Evolutionary conservation across 352 stramenopile species (phyloP).

Genomic region (Phytophthora litchii): DNA sequence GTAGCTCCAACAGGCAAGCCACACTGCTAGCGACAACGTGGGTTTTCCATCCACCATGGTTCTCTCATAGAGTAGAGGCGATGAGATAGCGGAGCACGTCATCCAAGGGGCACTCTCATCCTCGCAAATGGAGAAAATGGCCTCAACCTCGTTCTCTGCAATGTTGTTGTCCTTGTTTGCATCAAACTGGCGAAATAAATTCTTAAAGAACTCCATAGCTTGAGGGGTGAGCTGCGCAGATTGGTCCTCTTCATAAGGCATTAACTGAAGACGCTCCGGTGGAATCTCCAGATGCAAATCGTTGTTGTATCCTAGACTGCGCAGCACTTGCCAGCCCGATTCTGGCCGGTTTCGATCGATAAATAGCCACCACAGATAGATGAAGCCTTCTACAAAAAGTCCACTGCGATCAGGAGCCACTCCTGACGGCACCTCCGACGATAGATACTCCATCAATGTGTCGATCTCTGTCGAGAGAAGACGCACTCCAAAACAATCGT

Average conservation of each 20-base stretch:
- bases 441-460: constrained; percentile 85
- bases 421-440: constrained; percentile 63
- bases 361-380: constrained; percentile 87
- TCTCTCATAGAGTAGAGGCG: constrained; percentile 62
- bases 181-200: constrained; percentile 85
- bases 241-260: constrained; percentile 68
- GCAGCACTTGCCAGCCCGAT: constrained; percentile 87
- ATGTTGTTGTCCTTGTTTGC: constrained; percentile 83
- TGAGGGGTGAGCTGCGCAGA: constrained; percentile 77
- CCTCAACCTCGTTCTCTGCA: constrained; percentile 65
- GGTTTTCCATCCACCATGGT: constrained; percentile 58
- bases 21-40: constrained; percentile 59
- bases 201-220: constrained; percentile 73
- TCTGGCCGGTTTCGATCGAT: constrained; percentile 90
- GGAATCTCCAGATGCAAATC: constrained; percentile 81
- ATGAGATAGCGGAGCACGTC: constrained; percentile 61
- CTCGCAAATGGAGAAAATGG: constrained; percentile 87
- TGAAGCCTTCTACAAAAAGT: constrained; percentile 80
- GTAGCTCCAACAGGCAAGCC: constrained; percentile 77
- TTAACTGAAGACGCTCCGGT: constrained; percentile 58
- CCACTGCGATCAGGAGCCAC: constrained; percentile 70
- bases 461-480: constrained; percentile 85
- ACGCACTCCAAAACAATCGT: constrained; percentile 86
- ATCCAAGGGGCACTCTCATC: constrained; percentile 72
- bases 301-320: constrained; percentile 84